Evolutionary conservation across 2,329 filamentous ascomycete genomes (phyloP).

Genomic region (Pseudogymnoascus sp.): DNA sequence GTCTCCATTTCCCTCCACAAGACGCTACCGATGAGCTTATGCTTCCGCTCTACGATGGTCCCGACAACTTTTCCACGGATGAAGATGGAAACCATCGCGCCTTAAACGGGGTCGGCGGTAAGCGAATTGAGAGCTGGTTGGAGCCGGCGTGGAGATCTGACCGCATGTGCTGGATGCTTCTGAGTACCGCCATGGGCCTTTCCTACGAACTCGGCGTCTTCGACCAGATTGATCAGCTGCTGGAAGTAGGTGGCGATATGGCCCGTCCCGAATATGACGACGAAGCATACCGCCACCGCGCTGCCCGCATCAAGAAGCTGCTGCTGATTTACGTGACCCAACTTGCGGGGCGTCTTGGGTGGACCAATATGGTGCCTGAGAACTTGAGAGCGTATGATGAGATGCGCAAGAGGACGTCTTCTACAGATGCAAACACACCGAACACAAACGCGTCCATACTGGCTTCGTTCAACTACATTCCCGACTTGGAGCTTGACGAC

Average conservation of each 20-base stretch:
- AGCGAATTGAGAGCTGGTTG: slow-evolving; percentile 88
- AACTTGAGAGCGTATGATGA: slow-evolving; percentile 49
- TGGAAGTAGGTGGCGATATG: slow-evolving; percentile 50
- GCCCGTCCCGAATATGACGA: slow-evolving; percentile 63
- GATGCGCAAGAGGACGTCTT: slow-evolving; percentile 34
- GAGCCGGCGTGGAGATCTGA: slow-evolving; percentile 93
- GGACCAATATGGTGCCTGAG: slow-evolving; percentile 87
- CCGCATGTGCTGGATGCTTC: slow-evolving; percentile 95
- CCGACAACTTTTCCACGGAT: slow-evolving; percentile 38
- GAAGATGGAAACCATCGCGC: slow-evolving; percentile 33
- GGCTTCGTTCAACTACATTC: slow-evolving; percentile 57
- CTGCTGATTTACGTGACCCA: slow-evolving; percentile 89
- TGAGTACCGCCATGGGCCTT: slow-evolving; percentile 82
- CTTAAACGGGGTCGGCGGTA: slow-evolving; percentile 62
- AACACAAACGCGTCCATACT: slow-evolving; percentile 49
- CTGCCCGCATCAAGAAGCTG: slow-evolving; percentile 73
- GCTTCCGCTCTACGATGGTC: slow-evolving; percentile 46
- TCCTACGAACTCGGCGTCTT: slow-evolving; percentile 95
- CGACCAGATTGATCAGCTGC: slow-evolving; percentile 71
- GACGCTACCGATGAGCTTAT: slow-evolving; percentile 64
- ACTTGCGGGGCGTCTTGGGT: slow-evolving; percentile 82
- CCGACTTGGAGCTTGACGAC: slow-evolving; percentile 58
- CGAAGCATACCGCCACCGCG: slow-evolving; percentile 66
- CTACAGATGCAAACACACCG: slow-evolving; percentile 49
- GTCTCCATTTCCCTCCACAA: slow-evolving; percentile 84